A percentile compares a stretch with the other conserved stretches of the same genome.
These are phyloP conservation scores for Chaetomiaceae sp. DNA, from an alignment of 2,329 filamentous ascomycete genomes.

Conservation along the genomic window DNA sequence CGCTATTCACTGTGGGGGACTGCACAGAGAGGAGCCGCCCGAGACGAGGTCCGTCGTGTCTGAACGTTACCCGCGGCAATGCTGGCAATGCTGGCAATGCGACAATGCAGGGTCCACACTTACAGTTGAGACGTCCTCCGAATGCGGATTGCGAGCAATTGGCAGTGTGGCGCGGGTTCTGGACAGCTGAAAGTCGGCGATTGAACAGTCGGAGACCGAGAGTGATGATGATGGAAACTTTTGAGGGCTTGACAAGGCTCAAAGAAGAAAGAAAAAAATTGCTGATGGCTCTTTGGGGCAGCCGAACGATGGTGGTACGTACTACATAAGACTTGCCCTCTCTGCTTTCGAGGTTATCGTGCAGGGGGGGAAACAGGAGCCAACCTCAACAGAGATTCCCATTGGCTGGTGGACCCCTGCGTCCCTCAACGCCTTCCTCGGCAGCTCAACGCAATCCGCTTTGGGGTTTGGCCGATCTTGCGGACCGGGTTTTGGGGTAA, in stretches of 20 bases:
- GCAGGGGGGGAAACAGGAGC: conserved; percentile 5
- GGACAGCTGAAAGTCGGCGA: conserved; percentile 7
- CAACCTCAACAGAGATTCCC: conserved; percentile 18
- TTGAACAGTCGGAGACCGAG: conserved; percentile 8
- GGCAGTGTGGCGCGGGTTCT: not conserved
- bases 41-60: not conserved
- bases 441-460: conserved; percentile 22
- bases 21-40: conserved; percentile 11
- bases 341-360: conserved; percentile 1
- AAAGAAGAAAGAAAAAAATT: no score
- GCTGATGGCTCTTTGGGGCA: conserved; percentile 6
- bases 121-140: conserved; percentile 13
- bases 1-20: conserved; percentile 10
- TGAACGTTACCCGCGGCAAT: conserved; percentile 18
- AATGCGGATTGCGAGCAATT: conserved; percentile 4
- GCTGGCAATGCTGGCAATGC: conserved; percentile 8
- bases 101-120: conserved; percentile 20
- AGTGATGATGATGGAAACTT: not conserved
- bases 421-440: conserved; percentile 21
- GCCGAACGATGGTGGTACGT: conserved; percentile 1
- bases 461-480: conserved; percentile 9
- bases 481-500: conserved; percentile 22
- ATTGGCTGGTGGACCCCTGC: conserved; percentile 16
- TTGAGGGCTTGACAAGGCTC: not conserved
- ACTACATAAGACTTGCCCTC: conserved; percentile 2